phyloP scores from a whole-genome alignment of 345 rosid species.

The Gossypium herbaceum region DNA sequence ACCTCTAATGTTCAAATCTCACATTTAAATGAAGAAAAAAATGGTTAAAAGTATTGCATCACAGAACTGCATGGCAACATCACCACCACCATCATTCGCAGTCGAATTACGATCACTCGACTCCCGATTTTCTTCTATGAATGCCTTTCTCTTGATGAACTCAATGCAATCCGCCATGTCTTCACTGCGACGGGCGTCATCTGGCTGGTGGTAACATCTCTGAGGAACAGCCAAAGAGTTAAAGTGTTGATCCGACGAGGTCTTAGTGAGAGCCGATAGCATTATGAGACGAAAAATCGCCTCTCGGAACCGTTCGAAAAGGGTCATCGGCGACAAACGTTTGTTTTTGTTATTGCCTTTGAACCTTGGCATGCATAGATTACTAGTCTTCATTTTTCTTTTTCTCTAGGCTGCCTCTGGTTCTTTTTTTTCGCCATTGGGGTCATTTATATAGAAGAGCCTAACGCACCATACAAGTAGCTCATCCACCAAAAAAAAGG shows the following conservation, averaged over 20 bases:
- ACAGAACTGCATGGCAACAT: slow-evolving; percentile 27
- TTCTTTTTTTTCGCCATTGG: slow-evolving; percentile 14
- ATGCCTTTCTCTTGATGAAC: slow-evolving; percentile 62
- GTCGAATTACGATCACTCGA: background rate
- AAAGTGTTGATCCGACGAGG: slow-evolving; percentile 12
- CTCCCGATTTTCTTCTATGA: slow-evolving; percentile 10
- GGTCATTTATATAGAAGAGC: background rate
- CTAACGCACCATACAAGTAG: background rate
- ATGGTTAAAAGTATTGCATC: slow-evolving; percentile 17
- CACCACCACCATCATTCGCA: slow-evolving; percentile 13
- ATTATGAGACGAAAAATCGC: slow-evolving; percentile 63
- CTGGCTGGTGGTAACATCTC: slow-evolving; percentile 12
- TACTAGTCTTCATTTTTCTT: slow-evolving; percentile 21
- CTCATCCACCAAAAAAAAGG: no score
- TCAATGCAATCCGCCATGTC: slow-evolving; percentile 84
- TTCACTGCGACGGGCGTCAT: slow-evolving; percentile 51
- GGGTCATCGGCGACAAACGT: slow-evolving; percentile 38
- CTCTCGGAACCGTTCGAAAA: slow-evolving; percentile 53
- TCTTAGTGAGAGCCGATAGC: slow-evolving; percentile 63
- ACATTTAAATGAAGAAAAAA: background rate
- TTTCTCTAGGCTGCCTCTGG: slow-evolving; percentile 13
- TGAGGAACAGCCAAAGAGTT: slow-evolving; percentile 4
- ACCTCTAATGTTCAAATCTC: slow-evolving; percentile 6
- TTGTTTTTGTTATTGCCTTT: slow-evolving; percentile 19
- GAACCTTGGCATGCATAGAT: slow-evolving; percentile 55